phyloP scores from a whole-genome alignment of 2,329 filamentous ascomycete species.

The Diaporthe ampelina region DNA sequence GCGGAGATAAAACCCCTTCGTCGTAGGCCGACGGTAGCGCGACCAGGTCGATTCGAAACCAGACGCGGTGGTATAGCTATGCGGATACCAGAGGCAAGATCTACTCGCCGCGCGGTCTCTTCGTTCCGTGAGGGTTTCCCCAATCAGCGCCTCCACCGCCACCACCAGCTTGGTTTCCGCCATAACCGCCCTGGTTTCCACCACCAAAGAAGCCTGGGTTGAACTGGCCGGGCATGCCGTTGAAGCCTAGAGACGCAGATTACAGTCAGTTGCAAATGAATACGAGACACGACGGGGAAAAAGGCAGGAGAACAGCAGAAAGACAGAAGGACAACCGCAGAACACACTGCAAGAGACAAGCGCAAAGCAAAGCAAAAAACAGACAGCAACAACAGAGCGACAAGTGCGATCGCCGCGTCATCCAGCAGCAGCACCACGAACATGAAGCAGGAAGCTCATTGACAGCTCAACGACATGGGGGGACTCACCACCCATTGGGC shows the following conservation, averaged over 20 bases:
- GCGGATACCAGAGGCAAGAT: neutral
- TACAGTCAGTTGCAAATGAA: constrained; percentile 44
- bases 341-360: neutral
- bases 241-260: constrained; percentile 65
- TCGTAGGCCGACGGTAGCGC: neutral
- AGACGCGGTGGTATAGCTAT: neutral
- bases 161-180: constrained; percentile 72
- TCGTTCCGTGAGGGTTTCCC: constrained; percentile 86
- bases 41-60: neutral
- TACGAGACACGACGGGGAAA: neutral
- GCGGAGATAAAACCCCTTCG: neutral
- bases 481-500: constrained; percentile 59
- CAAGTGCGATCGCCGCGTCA: neutral
- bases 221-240: constrained; percentile 78
- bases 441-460: constrained; percentile 3
- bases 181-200: constrained; percentile 67
- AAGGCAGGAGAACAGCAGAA: neutral
- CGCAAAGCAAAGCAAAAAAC: neutral
- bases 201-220: constrained; percentile 80
- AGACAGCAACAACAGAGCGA: neutral
- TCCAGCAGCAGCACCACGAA: neutral
- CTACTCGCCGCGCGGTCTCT: constrained; percentile 81
- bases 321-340: neutral
- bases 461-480: neutral
- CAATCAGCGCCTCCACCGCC: constrained; percentile 64